These are phyloP conservation scores for Asterionellopsis glacialis DNA, from an alignment of 108 stramenopile genomes.

Conservation along the genomic window DNA sequence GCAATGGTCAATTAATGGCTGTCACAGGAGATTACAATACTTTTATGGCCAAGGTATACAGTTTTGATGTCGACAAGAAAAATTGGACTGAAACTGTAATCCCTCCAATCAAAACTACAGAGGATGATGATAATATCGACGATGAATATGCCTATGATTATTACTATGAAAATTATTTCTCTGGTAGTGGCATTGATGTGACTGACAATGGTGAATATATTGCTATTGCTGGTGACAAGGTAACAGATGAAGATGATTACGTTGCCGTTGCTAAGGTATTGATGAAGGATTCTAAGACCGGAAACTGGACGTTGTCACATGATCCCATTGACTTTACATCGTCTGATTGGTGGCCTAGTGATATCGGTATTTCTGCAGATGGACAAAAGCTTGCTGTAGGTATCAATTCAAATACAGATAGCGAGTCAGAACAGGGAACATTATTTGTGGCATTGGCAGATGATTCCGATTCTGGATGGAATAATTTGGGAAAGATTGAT, in stretches of 20 bases:
- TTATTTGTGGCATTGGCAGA: conserved; percentile 1
- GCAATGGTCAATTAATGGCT: conserved; percentile 6
- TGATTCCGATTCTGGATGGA: conserved; percentile 3
- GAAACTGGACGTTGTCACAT: conserved; percentile 9
- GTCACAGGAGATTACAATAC: conserved; percentile 10
- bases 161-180: conserved; percentile 1
- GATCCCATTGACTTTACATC: conserved; percentile 2
- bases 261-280: conserved; percentile 10
- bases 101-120: background rate
- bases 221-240: conserved; percentile 1
- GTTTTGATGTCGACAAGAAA: conserved; percentile 5
- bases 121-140: background rate
- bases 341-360: background rate
- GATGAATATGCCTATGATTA: background rate
- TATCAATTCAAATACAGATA: conserved; percentile 28
- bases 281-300: background rate
- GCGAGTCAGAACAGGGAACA: conserved; percentile 4
- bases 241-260: conserved; percentile 1
- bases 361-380: conserved; percentile 12
- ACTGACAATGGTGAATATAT: conserved; percentile 9
- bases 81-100: conserved; percentile 21
- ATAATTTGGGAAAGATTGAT: conserved; percentile 5
- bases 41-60: conserved; percentile 16
- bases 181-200: conserved; percentile 6
- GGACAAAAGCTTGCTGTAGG: conserved; percentile 26